Evolutionary conservation across 2,329 filamentous ascomycete genomes (phyloP), one percentile per base, ranked within the genome.

Genomic region (Ophiocordyceps robertsii): DNA sequence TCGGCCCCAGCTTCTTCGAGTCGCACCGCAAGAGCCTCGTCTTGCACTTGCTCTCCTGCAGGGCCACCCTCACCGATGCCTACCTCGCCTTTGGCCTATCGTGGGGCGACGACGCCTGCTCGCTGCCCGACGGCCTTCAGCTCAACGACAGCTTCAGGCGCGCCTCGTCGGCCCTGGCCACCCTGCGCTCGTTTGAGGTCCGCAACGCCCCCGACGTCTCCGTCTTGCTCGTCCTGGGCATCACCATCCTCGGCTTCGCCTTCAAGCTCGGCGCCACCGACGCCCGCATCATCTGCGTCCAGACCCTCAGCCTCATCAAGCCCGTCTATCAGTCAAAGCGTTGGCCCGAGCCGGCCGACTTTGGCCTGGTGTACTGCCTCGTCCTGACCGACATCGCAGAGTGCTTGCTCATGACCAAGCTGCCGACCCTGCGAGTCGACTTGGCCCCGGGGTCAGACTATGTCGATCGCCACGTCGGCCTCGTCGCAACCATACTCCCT

Each of bases 391-490:
- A 58, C 37, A 44, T 53, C n/a, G 37, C 49, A 17, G 47, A 53
- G 14, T 54, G 52, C 33, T 27, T 58, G 16, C 42, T 57, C 35
- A 44, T 39, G 13, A 47, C 50, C 6, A 44, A 44, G 6, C 38
- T 48, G 5, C 56, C 55, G 1, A 50, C 54, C 0, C 39, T 56
- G 29, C 48, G 50, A 16, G 50, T 49, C 38, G 45, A 46, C 5
- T 40, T 42, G 6, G 39, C 46, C 3, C 47, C 44, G 1, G 14
- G 11, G 4, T 6, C 30, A 32, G 37, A 43, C 5, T 39, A 48
- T 35, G 49, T 53, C 2, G 56, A 59, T 38, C 53, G 53, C 4
- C 55, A 52, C 37, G 39, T 54, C 1, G 56, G 56, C 1, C 37
- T 58, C 1, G 53, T 47, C 30, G 44, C 41, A 35, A 48, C 50